Evolutionary conservation across 768 basidiomycete species (phyloP), one percentile per base, ranked within the genome.

Genomic region (Galerina marginata): DNA sequence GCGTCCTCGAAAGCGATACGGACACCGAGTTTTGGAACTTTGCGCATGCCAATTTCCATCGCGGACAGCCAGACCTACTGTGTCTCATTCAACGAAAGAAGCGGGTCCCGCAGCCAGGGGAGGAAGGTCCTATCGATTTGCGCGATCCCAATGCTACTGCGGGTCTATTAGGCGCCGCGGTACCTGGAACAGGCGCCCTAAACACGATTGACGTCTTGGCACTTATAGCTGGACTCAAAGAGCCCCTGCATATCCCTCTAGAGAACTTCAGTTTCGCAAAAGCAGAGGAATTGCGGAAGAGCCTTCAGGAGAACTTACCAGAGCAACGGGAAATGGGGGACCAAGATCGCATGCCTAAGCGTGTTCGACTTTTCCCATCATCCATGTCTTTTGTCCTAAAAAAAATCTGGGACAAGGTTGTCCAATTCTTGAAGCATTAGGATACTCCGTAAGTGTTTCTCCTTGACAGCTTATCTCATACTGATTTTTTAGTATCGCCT

Each of bases 11-110:
- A 70, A 85, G 87, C 72, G 93, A 95, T 58, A 80, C 85, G 54
- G 91, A 90, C 63, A 87, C 85, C 47, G 94, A 96, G 69, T 84
- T 89, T 55, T 92, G 91, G 90, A 94, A 98, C 73, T 99, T 98
- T 75, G 87, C 88, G 61, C 94, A 97, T 72, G 86, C 89, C 3
- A 88, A 93, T 73, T 99, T 99, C 71, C 86, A 87, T 66, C 86
- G 93, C 3, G 94, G 87, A 15, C 94, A 96, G 67, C 93, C 93
- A 9, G 92, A 97, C 70, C 79, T 96, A 43, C 81, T 98, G 16
- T 90, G 86, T 70, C 83, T 91, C 60, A 96, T 99, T 50, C 91
- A 92, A 64, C 85, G 96, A 48, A 97, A 97, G 73, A 93, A 92
- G 70, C 85, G 87, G 59, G 72, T 79, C 1, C 69, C 76, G 26